Evolutionary conservation across 257 asterid species (phyloP), one percentile per base, ranked within the genome.

Genomic region (Scutellaria barbata): DNA sequence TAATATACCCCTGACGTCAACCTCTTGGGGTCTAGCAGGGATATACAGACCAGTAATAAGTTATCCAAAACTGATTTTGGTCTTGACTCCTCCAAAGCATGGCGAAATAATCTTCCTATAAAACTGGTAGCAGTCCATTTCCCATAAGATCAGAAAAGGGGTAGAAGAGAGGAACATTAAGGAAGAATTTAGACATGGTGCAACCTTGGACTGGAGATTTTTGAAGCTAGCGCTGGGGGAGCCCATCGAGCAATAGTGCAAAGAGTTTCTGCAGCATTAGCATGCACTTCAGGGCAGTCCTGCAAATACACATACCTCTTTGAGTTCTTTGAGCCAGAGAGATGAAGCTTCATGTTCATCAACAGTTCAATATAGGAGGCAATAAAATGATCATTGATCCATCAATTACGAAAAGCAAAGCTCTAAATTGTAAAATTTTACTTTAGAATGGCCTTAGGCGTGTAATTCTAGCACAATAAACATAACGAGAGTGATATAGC

Each of bases 281-380:
- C 85, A 86, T 89, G 98, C 85, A 88, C 96, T 82, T 88, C 89
- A 11, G 96, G 92, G 73, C 79, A 88, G 77, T 92, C 96, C 98
- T 92, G 89, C 74, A 81, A 74, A 72, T 18, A 41, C 20, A 50
- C 41, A 63, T 37, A 43, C 22, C 61, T 47, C 42, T 62, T 68
- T 52, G 11, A 57, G 60, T 33, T 45, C 51, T n/a, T 47, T n/a
- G 12, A 35, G 52, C 47, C 16, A 22, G 63, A 75, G 46, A 58
- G 61, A 52, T 35, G 30, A 56, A 50, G 52, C 63, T 60, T 57
- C 72, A 41, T 20, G 39, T 55, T 22, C 41, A 33, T 46, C 30
- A 53, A 41, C 48, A 68, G 25, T 51, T 43, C 42, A 2, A 39
- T 54, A 63, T 22, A 39, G 67, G 9, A 50, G 13, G 43, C 56